These are phyloP conservation scores for Claviceps purpurea DNA, from an alignment of 2,329 filamentous ascomycete species.

Conservation along the genomic window DNA sequence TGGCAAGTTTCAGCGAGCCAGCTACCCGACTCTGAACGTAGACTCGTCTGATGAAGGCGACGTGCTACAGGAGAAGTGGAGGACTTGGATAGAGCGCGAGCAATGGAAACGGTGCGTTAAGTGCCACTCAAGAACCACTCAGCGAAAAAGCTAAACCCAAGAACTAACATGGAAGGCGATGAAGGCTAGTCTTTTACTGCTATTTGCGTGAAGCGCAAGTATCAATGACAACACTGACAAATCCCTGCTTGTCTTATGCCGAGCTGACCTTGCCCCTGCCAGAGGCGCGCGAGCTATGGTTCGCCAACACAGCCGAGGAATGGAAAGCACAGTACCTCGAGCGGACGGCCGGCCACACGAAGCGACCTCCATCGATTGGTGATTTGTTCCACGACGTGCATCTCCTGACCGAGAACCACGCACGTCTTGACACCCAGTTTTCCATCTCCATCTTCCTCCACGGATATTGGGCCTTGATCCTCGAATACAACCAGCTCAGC, in stretches of 20 bases:
- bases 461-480: slow-evolving; percentile 51
- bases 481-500: slow-evolving; percentile 51
- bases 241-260: slow-evolving; percentile 53
- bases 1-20: slow-evolving; percentile 44
- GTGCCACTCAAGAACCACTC: not conserved
- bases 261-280: slow-evolving; percentile 56
- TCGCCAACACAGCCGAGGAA: slow-evolving; percentile 45
- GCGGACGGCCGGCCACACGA: slow-evolving; percentile 22
- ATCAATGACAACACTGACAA: slow-evolving; percentile 53
- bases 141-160: not conserved
- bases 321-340: slow-evolving; percentile 51
- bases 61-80: slow-evolving; percentile 51
- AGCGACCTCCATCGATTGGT: slow-evolving; percentile 35
- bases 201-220: slow-evolving; percentile 53
- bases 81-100: slow-evolving; percentile 48
- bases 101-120: slow-evolving; percentile 47
- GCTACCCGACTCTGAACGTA: slow-evolving; percentile 38
- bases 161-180: not conserved
- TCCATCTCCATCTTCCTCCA: slow-evolving; percentile 49
- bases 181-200: slow-evolving; percentile 47
- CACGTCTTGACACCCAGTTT: slow-evolving; percentile 41
- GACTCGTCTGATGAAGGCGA: slow-evolving; percentile 40
- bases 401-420: slow-evolving; percentile 33
- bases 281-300: slow-evolving; percentile 49
- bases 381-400: slow-evolving; percentile 45